Conservation (phyloP, 2,329 filamentous ascomycete species). For the Aspergillus uvarum region DNA sequence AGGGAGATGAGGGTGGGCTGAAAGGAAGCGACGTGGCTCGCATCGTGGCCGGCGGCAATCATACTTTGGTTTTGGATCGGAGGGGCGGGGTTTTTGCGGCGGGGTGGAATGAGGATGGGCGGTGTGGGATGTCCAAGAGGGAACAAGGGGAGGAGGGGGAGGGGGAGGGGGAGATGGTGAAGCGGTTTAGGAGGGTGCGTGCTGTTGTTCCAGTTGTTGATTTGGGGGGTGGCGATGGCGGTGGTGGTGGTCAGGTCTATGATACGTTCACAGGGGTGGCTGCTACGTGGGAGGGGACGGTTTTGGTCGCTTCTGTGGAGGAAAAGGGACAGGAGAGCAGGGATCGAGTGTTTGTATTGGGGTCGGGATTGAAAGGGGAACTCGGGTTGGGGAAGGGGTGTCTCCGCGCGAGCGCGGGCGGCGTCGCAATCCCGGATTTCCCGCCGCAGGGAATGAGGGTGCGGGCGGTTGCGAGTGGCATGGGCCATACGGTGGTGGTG, state of each 20-base stretch:
- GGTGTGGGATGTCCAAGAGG: conserved; percentile 36
- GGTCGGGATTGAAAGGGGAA: conserved; percentile 69
- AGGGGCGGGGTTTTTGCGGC: conserved; percentile 62
- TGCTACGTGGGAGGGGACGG: conserved; percentile 76
- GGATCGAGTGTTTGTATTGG: conserved; percentile 59
- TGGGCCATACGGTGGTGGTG: conserved; percentile 75
- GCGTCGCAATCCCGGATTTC: conserved; percentile 59
- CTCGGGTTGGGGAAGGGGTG: conserved; percentile 59
- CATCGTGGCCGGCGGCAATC: conserved; percentile 74
- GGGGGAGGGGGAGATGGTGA: conserved; percentile 6
- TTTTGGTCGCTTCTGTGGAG: conserved; percentile 51
- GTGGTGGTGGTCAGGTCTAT: conserved; percentile 11
- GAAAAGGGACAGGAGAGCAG: conserved; percentile 34
- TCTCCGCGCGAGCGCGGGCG: conserved; percentile 30
- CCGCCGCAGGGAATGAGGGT: conserved; percentile 62
- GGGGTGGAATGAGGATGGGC: conserved; percentile 58
- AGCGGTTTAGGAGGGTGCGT: conserved; percentile 28
- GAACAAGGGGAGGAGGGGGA: background rate
- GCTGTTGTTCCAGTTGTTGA: conserved; percentile 12
- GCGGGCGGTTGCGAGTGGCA: conserved; percentile 66
- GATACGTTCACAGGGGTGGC: conserved; percentile 53
- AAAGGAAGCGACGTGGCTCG: background rate
- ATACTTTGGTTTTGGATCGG: conserved; percentile 71
- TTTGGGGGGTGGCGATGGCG: background rate
- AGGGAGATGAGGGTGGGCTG: background rate